Evolutionary conservation across 2,329 filamentous ascomycete genomes (phyloP).

Genomic region (Colletotrichum sp.): DNA sequence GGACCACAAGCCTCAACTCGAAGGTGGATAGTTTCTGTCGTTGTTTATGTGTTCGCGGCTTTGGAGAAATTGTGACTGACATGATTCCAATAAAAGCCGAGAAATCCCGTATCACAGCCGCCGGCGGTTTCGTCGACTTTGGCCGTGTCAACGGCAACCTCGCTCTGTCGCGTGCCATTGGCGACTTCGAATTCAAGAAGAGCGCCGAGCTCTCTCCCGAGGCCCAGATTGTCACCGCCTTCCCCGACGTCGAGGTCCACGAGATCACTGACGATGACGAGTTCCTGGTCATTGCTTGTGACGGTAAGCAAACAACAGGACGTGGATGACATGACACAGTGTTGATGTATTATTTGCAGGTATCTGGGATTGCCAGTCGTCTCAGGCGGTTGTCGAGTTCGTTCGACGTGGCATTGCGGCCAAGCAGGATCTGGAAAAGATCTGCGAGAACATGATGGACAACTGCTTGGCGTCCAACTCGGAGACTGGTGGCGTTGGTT

Average conservation of each 20-base stretch:
- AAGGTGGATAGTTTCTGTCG: constrained; percentile 67
- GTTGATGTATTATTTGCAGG: constrained; percentile 58
- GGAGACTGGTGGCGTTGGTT: constrained; percentile 96
- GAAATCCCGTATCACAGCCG: constrained; percentile 93
- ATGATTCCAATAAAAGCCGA: constrained; percentile 65
- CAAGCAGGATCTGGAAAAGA: constrained; percentile 92
- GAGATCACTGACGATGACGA: constrained; percentile 93
- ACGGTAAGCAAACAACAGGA: constrained; percentile 66
- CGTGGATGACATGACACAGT: neutral
- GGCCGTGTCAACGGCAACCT: constrained; percentile 98
- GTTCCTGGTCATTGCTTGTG: constrained; percentile 91
- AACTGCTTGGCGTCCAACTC: constrained; percentile 98
- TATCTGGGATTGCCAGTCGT: constrained; percentile 99
- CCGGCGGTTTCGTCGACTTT: constrained; percentile 97
- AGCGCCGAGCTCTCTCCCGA: constrained; percentile 96
- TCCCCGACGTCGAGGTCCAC: constrained; percentile 91
- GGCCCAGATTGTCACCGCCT: constrained; percentile 97
- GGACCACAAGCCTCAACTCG: constrained; percentile 98
- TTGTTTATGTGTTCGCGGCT: neutral
- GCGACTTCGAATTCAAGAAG: constrained; percentile 99
- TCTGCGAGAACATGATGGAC: constrained; percentile 99
- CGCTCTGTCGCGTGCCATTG: constrained; percentile 93
- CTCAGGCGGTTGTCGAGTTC: constrained; percentile 96
- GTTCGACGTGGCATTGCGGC: constrained; percentile 94
- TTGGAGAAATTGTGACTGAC: neutral